Evolutionary conservation across 768 basidiomycete genomes (phyloP), one percentile per base, ranked within the genome.

Genomic region (Pisolithus albus): DNA sequence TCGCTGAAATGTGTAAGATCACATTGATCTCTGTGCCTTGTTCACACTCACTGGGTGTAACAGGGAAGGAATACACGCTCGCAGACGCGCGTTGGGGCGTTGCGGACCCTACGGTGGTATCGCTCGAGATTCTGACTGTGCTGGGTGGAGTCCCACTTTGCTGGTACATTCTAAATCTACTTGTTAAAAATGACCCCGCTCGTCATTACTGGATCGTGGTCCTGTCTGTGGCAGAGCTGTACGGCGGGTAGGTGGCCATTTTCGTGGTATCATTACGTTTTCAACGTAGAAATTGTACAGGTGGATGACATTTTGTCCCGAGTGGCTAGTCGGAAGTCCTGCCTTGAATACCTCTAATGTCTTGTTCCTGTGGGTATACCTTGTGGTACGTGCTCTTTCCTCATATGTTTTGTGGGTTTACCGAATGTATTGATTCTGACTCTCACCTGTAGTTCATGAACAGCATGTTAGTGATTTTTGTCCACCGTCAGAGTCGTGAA

Each of bases 271-370:
- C 7, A n/a, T 10, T 16, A 26, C 23, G 21, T 40, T 36, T 21
- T 39, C 44, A 18, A 34, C 32, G 15, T 16, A 13, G 26, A 21
- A 0, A 15, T 36, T n/a, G 30, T 36, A 34, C 53, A 84, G 83
- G 28, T 90, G 83, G 83, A 90, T 92, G 89, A 92, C 88, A 3
- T 92, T 92, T 69, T 84, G 82, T 61, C 89, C 89, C 1, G 89
- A 91, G 68, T 91, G 88, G 88, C 70, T 92, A 45, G 82, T 78
- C 1, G 87, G 86, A 18, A 86, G 80, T 60, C 80, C 82, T 0
- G 86, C 76, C 63, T 68, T 92, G 49, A 75, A 86, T 59, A 87
- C 80, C 0, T 84, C 83, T 7, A 87, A 88, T 58, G 69, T 73
- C 24, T 67, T 90, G 36, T 78, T 82, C 61, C 74, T 89, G 48